A percentile compares a stretch with the other conserved stretches of the same genome.
These are phyloP conservation scores for Mycena galopus DNA, from an alignment of 768 basidiomycete species.

Conservation along the genomic window DNA sequence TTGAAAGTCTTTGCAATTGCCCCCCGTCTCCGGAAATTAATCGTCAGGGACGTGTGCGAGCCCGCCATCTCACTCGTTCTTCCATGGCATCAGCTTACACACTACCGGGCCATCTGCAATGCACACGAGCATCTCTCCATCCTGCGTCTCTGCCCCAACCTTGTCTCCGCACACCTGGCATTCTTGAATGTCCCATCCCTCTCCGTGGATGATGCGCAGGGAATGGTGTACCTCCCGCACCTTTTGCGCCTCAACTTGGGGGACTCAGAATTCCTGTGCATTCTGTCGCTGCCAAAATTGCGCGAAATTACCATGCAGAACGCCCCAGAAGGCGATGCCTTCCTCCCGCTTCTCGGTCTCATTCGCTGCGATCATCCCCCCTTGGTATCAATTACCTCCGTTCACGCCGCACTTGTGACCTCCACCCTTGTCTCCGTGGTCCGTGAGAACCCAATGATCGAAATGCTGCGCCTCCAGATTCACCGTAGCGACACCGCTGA, in stretches of 20 bases:
- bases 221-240: not conserved
- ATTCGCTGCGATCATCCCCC: slow-evolving; percentile 10
- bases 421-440: slow-evolving; percentile 17
- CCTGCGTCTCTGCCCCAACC: slow-evolving; percentile 3
- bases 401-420: not conserved
- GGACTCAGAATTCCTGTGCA: slow-evolving; percentile 1
- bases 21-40: not conserved
- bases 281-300: slow-evolving; percentile 2
- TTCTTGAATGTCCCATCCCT: not conserved
- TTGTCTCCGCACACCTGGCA: not conserved
- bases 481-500: not conserved
- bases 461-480: not conserved
- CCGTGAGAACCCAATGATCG: not conserved
- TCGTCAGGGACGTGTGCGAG: slow-evolving; percentile 5
- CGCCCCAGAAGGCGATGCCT: not conserved
- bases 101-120: not conserved
- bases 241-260: not conserved
- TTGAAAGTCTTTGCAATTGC: not conserved
- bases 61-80: slow-evolving; percentile 14
- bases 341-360: slow-evolving; percentile 14
- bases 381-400: not conserved
- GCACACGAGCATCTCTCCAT: slow-evolving; percentile 16
- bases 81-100: slow-evolving; percentile 20
- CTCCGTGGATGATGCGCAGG: too few relatives aligned
- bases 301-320: not conserved